A percentile compares a stretch with the other conserved stretches of the same genome.
Evolutionary conservation across 306 rosid genomes (phyloP).

Genomic region (Urtica urens): DNA sequence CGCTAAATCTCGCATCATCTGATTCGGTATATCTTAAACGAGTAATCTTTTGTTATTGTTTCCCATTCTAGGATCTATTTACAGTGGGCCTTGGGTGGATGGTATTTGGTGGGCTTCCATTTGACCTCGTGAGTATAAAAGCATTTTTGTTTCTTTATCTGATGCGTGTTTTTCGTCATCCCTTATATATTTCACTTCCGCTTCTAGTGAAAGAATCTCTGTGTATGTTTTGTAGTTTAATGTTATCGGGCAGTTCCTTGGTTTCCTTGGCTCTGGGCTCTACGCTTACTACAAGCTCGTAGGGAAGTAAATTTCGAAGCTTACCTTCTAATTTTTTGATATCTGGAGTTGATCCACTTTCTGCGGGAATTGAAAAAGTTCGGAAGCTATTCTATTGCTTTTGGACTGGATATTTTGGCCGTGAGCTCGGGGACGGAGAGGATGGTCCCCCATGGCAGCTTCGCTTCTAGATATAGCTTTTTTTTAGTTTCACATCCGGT

Average conservation of each 20-base stretch:
- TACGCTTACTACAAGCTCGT: constrained; percentile 77
- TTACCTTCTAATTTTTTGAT: constrained; percentile 11
- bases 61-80: constrained; percentile 50
- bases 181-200: neutral
- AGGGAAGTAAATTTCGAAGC: constrained; percentile 42
- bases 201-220: constrained; percentile 2
- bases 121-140: constrained; percentile 37
- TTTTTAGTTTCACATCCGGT: constrained; percentile 2
- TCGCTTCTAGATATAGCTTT: constrained; percentile 3
- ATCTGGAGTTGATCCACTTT: constrained; percentile 5
- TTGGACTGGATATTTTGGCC: neutral
- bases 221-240: constrained; percentile 48
- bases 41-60: neutral
- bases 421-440: neutral
- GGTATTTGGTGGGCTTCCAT: constrained; percentile 85
- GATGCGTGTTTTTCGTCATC: too few relatives aligned
- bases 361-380: neutral
- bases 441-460: neutral
- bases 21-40: neutral
- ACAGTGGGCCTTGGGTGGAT: constrained; percentile 91
- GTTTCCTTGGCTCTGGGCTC: constrained; percentile 75
- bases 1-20: neutral
- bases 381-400: neutral
- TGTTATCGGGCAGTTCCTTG: constrained; percentile 63
- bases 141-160: neutral